phyloP scores from a whole-genome alignment of 2,329 filamentous ascomycete genomes.

The Botrytis porri region DNA sequence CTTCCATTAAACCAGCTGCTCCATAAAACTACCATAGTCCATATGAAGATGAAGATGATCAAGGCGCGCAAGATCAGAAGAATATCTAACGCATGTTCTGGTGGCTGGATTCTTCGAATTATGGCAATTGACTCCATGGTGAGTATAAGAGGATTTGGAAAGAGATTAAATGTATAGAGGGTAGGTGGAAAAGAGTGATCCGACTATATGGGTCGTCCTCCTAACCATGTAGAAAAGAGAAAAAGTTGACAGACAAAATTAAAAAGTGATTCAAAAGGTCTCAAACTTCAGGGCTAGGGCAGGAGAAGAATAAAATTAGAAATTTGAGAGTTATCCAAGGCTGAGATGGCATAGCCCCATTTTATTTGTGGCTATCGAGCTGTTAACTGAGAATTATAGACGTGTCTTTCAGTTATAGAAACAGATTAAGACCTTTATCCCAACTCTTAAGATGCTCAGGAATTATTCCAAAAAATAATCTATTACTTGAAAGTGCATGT shows the following conservation, averaged over 20 bases:
- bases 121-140: neutral
- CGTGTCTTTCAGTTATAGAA: neutral
- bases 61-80: neutral
- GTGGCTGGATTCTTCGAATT: neutral
- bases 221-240: no score
- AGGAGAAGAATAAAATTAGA: neutral
- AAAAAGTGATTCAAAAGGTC: no score
- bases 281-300: neutral
- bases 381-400: neutral
- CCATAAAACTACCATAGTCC: neutral
- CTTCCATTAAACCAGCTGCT: neutral
- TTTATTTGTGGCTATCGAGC: neutral
- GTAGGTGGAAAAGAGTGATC: no score
- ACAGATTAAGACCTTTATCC: neutral
- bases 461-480: neutral
- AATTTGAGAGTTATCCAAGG: neutral
- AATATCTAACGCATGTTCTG: neutral
- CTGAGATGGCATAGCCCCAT: neutral
- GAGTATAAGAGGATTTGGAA: neutral
- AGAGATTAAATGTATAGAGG: neutral
- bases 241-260: neutral
- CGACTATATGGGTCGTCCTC: neutral
- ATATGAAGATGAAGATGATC: neutral
- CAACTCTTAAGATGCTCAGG: no score
- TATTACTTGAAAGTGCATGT: neutral